Base-by-base conservation (phyloP, 1,139 yeast genomes). In the Candida dubliniensis region DNA sequence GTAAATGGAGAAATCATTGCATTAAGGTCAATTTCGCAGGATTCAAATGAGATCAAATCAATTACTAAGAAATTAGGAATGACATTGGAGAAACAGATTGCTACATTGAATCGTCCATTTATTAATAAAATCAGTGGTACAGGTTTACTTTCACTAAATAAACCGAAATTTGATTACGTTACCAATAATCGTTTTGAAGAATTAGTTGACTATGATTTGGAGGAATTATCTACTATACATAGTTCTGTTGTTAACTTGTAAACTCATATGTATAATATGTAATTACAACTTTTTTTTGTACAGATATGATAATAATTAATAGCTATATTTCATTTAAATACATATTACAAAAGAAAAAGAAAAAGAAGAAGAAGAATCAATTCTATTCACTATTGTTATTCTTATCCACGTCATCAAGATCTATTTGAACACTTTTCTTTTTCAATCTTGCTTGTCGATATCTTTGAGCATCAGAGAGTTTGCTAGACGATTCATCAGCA, bases 1-100 rank as follows among this genome's bases (percentile, higher is more conserved):
- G 66, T 79, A 4, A 74, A 71, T 52, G 86, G 86, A 1, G 82
- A 79, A 43, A 53, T 79, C 4, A 61, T 67, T 5, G 44, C 56
- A 6, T 44, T 70, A 7, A 52, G 67, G 33, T 50, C 57, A 3
- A 47, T 59, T 2, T 18, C 42, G 1, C 41, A 50, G 1, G 43
- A 52, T 23, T 51, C 49, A 11, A 42, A 42, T 3, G 64, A 55
- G 37, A 42, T 53, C 33, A 36, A 36, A 1, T 14, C 26, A 8
- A 25, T 5, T 15, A 15, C 15, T 8, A 36, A n/a, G 8, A 13
- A 9, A 27, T 8, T 18, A 4, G 12, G n/a, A 13, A 36, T 3
- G 27, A 24, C 34, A 5, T 34, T 42, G 31, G 37, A 12, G 9
- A 34, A 43, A 8, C 34, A 7, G 12, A 10, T 27, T 38, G 23